Evolutionary conservation across 169 alveolate species (phyloP).

Genomic region (Neospora caninum): DNA sequence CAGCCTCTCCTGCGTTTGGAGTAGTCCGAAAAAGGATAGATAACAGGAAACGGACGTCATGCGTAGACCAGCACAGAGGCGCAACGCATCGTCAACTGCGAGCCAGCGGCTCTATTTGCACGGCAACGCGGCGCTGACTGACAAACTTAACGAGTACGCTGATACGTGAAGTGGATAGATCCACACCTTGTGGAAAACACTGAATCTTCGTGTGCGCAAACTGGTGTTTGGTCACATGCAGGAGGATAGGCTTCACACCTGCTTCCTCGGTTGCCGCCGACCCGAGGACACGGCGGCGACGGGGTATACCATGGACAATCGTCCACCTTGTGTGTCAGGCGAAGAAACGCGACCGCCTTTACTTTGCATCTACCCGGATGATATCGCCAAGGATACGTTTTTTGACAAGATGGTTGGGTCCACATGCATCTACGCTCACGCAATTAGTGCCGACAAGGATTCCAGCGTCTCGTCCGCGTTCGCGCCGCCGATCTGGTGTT

Average conservation of each 20-base stretch:
- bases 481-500: conserved; percentile 57
- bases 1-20: too few relatives aligned
- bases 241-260: conserved; percentile 74
- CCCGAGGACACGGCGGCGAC: neutral
- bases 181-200: too few relatives aligned
- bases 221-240: conserved; percentile 11
- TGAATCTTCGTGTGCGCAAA: too few relatives aligned
- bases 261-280: conserved; percentile 72
- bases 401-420: neutral
- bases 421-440: neutral
- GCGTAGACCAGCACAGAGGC: too few relatives aligned
- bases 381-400: neutral
- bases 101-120: too few relatives aligned
- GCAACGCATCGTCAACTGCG: too few relatives aligned
- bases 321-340: conserved; percentile 4
- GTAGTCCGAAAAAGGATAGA: too few relatives aligned
- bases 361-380: conserved; percentile 69
- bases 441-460: neutral
- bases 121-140: too few relatives aligned
- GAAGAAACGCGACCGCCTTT: conserved; percentile 48
- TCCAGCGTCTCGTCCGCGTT: neutral
- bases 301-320: conserved; percentile 13
- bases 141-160: too few relatives aligned
- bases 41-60: too few relatives aligned
- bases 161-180: too few relatives aligned